Conservation (phyloP, 2,329 filamentous ascomycete genomes). For the Aureobasidium sp. region DNA sequence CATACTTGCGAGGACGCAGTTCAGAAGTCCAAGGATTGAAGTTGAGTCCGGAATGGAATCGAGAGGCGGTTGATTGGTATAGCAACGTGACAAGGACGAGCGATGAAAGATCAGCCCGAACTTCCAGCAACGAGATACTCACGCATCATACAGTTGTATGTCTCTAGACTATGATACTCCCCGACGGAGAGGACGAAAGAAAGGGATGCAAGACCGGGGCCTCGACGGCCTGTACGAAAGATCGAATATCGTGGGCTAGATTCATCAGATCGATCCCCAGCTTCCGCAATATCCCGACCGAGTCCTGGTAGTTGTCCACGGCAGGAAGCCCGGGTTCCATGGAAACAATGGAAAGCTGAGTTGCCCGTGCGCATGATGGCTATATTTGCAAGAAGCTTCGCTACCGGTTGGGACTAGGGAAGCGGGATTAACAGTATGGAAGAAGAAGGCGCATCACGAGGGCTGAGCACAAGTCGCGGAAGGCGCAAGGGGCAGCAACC, state of each 20-base stretch:
- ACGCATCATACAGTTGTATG: too few species aligned
- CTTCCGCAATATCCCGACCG: not conserved
- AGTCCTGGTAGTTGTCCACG: not conserved
- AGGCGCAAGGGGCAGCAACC: slow-evolving; percentile 2
- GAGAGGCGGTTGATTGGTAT: too few species aligned
- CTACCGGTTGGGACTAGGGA: not conserved
- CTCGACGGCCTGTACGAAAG: too few species aligned
- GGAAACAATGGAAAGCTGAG: not conserved
- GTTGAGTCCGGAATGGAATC: too few species aligned
- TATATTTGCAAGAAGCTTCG: not conserved
- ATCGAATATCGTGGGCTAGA: not conserved
- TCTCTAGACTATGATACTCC: too few species aligned
- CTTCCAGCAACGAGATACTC: too few species aligned
- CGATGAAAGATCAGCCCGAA: too few species aligned
- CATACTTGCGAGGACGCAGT: too few species aligned
- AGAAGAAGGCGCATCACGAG: not conserved
- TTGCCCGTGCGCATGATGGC: not conserved
- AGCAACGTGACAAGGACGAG: too few species aligned
- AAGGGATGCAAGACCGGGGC: too few species aligned
- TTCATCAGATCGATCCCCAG: not conserved
- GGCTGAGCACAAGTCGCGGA: not conserved
- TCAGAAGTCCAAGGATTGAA: too few species aligned
- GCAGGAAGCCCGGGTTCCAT: not conserved
- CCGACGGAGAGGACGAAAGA: too few species aligned
- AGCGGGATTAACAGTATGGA: not conserved